phyloP scores from a whole-genome alignment of 495 filamentous ascomycete species.

The Penicillium steckii region DNA sequence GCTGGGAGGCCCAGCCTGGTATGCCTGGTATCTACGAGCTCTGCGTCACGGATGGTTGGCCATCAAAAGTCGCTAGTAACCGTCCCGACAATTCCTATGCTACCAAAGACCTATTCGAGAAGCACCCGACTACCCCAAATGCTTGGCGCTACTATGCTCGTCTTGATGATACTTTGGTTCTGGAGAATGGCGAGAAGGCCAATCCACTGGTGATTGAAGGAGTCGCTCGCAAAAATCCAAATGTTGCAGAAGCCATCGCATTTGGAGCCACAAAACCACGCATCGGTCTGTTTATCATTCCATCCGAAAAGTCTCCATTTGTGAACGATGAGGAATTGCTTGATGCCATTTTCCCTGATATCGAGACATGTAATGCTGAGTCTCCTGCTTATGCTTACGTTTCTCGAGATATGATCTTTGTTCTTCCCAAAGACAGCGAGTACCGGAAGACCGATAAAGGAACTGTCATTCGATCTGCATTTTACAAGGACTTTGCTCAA shows the following conservation, averaged over 20 bases:
- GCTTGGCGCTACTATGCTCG: slow-evolving; percentile 58
- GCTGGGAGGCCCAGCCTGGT: slow-evolving; percentile 48
- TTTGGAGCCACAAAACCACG: slow-evolving; percentile 29
- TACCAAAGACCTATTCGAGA: slow-evolving; percentile 55
- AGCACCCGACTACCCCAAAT: slow-evolving; percentile 45
- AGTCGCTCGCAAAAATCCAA: slow-evolving; percentile 23
- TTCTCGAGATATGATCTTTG: slow-evolving; percentile 48
- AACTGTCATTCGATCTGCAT: slow-evolving; percentile 49
- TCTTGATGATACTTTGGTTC: slow-evolving; percentile 55
- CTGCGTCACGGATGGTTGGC: slow-evolving; percentile 56
- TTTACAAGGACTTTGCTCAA: slow-evolving; percentile 42
- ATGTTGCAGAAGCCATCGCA: slow-evolving; percentile 29
- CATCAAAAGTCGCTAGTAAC: slow-evolving; percentile 57
- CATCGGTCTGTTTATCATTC: slow-evolving; percentile 43
- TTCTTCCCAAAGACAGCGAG: slow-evolving; percentile 35
- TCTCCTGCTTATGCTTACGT: slow-evolving; percentile 48
- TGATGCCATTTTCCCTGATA: slow-evolving; percentile 41
- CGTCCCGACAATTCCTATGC: slow-evolving; percentile 57
- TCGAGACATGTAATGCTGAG: slow-evolving; percentile 42
- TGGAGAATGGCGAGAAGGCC: slow-evolving; percentile 64
- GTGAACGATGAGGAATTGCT: slow-evolving; percentile 38
- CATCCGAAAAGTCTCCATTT: slow-evolving; percentile 18
- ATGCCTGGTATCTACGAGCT: slow-evolving; percentile 52
- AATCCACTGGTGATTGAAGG: slow-evolving; percentile 58
- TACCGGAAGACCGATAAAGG: slow-evolving; percentile 52